Percentiles rank a stretch among this genome's conserved stretches.
Conservation (phyloP, 2,329 filamentous ascomycete species). For the Penicillium brevicompactum region DNA sequence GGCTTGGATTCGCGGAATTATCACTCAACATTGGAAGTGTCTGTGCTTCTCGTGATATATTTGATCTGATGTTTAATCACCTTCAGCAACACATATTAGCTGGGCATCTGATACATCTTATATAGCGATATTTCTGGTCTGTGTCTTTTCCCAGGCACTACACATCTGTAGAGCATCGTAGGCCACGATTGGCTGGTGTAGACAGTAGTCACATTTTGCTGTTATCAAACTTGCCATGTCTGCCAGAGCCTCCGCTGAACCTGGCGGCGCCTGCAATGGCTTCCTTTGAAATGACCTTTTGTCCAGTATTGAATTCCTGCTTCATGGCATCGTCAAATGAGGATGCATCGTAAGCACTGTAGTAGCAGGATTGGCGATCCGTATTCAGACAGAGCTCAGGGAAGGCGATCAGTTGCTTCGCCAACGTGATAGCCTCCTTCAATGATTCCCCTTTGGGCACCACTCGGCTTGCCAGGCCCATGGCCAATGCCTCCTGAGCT, state of each 20-base stretch:
- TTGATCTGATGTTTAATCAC: too few relatives aligned
- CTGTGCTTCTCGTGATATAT: too few relatives aligned
- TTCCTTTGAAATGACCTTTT: slow-evolving; percentile 20
- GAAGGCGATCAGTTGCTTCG: slow-evolving; percentile 50
- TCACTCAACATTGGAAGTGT: neutral
- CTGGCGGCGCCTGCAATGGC: slow-evolving; percentile 18
- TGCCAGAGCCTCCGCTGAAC: slow-evolving; percentile 18
- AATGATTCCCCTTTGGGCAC: slow-evolving; percentile 54
- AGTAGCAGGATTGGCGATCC: slow-evolving; percentile 53
- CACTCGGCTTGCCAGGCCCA: slow-evolving; percentile 57
- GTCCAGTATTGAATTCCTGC: slow-evolving; percentile 17
- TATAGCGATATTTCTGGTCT: neutral
- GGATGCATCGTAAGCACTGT: slow-evolving; percentile 52
- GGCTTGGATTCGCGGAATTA: too few relatives aligned
- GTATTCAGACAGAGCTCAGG: slow-evolving; percentile 56
- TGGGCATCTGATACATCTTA: neutral
- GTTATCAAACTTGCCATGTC: slow-evolving; percentile 21
- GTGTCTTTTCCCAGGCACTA: too few relatives aligned
- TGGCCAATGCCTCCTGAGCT: slow-evolving; percentile 53
- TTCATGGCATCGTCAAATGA: slow-evolving; percentile 52
- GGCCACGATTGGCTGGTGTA: too few relatives aligned
- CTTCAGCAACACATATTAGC: too few relatives aligned
- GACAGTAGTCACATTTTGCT: slow-evolving; percentile 7
- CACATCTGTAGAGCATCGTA: too few relatives aligned
- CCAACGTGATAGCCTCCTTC: slow-evolving; percentile 53